Conservation (phyloP, 1,284 basidiomycete genomes). For the Cutaneotrichosporon daszewskae region DNA sequence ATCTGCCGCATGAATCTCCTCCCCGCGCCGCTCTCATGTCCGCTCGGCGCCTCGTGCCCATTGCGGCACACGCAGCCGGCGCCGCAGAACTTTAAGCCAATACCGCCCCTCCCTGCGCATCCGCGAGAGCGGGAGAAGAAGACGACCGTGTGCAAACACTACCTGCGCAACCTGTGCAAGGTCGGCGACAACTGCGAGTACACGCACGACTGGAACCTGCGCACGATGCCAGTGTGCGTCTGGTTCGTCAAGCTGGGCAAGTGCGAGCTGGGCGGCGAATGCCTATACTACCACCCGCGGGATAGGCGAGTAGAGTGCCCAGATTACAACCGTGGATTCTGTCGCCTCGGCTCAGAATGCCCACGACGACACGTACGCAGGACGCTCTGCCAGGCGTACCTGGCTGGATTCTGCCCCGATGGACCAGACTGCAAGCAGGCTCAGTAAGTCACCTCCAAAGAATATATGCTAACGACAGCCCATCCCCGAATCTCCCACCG, state of each 20-base stretch:
- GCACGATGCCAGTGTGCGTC: constrained; percentile 99
- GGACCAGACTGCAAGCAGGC: constrained; percentile 84
- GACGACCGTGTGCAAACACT: constrained; percentile 98
- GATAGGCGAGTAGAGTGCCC: constrained; percentile 90
- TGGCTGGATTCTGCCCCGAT: constrained; percentile 92
- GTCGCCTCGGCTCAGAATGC: constrained; percentile 81
- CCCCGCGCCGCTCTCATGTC: constrained; percentile 77
- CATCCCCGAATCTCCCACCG: constrained; percentile 52
- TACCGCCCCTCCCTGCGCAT: constrained; percentile 70
- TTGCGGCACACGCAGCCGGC: constrained; percentile 83
- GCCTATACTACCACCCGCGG: constrained; percentile 88
- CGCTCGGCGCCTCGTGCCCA: constrained; percentile 80
- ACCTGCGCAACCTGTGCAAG: constrained; percentile 96
- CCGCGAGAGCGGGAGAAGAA: constrained; percentile 73
- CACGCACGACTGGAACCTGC: constrained; percentile 95
- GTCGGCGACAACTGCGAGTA: constrained; percentile 98
- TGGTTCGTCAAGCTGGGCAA: constrained; percentile 98
- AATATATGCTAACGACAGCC: constrained; percentile 20
- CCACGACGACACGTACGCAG: constrained; percentile 88
- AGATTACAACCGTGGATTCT: constrained; percentile 93
- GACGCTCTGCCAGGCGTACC: constrained; percentile 82
- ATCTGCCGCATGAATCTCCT: constrained; percentile 78
- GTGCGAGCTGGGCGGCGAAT: constrained; percentile 96
- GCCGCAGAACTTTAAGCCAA: constrained; percentile 76
- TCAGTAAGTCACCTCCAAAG: constrained; percentile 63